Conservation (phyloP, 2,329 filamentous ascomycete species). For the Botrytis byssoidea region DNA sequence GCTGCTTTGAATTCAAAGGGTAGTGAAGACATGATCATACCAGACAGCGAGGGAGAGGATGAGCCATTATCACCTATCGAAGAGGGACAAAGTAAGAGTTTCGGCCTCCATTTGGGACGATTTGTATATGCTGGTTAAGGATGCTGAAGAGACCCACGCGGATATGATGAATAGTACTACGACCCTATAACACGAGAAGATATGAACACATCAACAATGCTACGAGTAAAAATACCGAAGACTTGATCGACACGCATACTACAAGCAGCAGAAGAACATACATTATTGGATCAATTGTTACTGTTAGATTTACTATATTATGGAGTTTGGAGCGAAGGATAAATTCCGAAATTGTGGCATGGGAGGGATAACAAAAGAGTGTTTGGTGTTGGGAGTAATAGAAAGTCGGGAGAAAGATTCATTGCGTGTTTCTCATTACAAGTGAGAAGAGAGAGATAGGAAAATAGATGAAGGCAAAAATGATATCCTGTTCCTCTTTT, state of each 20-base stretch:
- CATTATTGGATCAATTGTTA: constrained; percentile 5
- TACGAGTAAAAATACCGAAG: background rate
- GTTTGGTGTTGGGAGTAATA: constrained; percentile 12
- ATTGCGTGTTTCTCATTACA: background rate
- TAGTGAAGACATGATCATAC: constrained; percentile 53
- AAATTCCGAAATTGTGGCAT: background rate
- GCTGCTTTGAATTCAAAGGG: constrained; percentile 39
- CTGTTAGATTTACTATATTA: background rate
- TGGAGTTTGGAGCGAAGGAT: constrained; percentile 3
- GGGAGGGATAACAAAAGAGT: background rate
- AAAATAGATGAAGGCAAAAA: constrained; percentile 7
- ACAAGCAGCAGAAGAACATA: background rate
- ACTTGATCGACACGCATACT: background rate
- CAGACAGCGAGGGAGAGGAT: constrained; percentile 47
- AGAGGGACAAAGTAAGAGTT: background rate
- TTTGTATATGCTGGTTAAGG: constrained; percentile 26
- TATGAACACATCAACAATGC: background rate
- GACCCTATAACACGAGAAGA: background rate
- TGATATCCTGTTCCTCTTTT: background rate
- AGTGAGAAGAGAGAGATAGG: background rate
- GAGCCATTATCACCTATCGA: constrained; percentile 30
- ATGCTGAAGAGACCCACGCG: background rate
- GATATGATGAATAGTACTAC: background rate
- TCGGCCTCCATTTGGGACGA: constrained; percentile 21
- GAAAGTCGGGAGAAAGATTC: background rate